Conservation (phyloP, 257 asterid species). For the Linaria vulgaris region DNA sequence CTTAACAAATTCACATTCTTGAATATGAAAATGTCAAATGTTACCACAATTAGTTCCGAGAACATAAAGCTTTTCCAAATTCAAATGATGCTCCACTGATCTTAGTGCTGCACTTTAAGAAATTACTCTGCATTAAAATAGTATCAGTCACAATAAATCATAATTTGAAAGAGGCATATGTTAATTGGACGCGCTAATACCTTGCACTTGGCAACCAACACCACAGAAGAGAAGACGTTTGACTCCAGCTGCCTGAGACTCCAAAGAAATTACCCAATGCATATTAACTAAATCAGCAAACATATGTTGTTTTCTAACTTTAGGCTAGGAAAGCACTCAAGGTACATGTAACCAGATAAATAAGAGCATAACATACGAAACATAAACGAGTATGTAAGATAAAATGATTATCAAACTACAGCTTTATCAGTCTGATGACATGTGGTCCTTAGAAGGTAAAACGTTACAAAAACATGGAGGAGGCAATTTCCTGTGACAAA, state of each 20-base stretch:
- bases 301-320: constrained; percentile 7
- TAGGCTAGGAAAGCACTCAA: not conserved
- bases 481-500: too few species aligned
- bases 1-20: constrained; percentile 5
- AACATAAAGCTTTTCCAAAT: constrained; percentile 94
- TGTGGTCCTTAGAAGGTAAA: too few species aligned
- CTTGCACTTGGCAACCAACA: constrained; percentile 99
- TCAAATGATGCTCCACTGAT: constrained; percentile 85
- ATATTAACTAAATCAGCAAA: not conserved
- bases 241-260: constrained; percentile 89
- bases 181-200: constrained; percentile 38
- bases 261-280: constrained; percentile 20
- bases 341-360: too few species aligned
- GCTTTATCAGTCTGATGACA: too few species aligned
- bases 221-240: constrained; percentile 97
- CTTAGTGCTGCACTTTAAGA: constrained; percentile 92
- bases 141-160: constrained; percentile 43
- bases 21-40: constrained; percentile 18
- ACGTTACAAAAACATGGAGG: too few species aligned
- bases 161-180: constrained; percentile 21
- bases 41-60: constrained; percentile 97
- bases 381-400: too few species aligned
- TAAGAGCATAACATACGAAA: too few species aligned
- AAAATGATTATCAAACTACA: too few species aligned
- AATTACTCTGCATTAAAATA: constrained; percentile 65